Base-by-base conservation (phyloP, 208 protist species). In the Plasmodiophora brassicae region DNA sequence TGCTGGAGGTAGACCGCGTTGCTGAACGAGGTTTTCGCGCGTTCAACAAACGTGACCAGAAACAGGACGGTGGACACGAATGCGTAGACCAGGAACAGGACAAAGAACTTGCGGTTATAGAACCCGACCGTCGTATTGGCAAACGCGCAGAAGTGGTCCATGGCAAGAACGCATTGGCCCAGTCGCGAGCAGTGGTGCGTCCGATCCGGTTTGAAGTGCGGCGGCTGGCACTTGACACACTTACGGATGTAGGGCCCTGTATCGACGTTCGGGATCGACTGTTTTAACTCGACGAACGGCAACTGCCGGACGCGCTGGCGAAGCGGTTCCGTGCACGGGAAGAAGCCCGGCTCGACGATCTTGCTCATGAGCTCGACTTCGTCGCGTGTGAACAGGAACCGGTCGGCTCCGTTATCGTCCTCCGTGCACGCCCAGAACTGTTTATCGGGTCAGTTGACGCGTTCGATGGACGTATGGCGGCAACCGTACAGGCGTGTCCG, bases 31-130 rank as follows among this genome's bases (percentile, higher is more conserved):
- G 39, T 10, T 36, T 10, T 44, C 20, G 28, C 1, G 22, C 83
- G 83, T 10, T 45, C 22, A 10, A 45, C n/a, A 32, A 38, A 20
- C 32, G 50, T 46, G 46, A 71, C 1, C 25, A 88, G 1, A 1
- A 72, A 53, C 39, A 32, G 41, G 1, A 35, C 1, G 0, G 1
- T 25, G 45, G 87, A 10, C 1, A 43, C 36, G 8, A 71, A 28
- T 32, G 87, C 43, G 78, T 89, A 89, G 28, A 89, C 45, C 28
- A 89, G 43, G 46, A 89, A 89, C 87, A 89, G 46, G 14, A 89
- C 28, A 46, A 89, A 89, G 65, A 87, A 89, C 46, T 89, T 89
- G 1, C 84, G 71, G 39, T 89, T 89, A 41, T 54, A 53, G 22
- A 87, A 57, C 32, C 87, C 87, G 41, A 89, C 78, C 53, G 84